Evolutionary conservation across 2,329 filamentous ascomycete genomes (phyloP).

Genomic region (Xylaria polymorpha): DNA sequence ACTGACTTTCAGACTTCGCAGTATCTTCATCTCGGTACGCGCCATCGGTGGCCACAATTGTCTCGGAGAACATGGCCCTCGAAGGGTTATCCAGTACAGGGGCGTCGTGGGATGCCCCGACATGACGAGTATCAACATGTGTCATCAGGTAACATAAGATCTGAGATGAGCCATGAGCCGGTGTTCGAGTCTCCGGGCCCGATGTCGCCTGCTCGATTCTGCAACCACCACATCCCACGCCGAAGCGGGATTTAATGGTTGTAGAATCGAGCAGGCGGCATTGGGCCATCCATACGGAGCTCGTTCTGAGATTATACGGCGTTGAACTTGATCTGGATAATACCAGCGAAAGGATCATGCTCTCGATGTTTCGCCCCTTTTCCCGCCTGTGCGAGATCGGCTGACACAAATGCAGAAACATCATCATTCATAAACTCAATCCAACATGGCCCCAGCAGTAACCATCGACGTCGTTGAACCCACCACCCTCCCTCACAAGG

Average conservation of each 20-base stretch:
- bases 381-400: conserved; percentile 48
- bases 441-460: conserved; percentile 82
- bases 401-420: conserved; percentile 51
- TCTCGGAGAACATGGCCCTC: conserved; percentile 44
- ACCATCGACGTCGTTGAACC: conserved; percentile 70
- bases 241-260: background rate
- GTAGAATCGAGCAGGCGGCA: conserved; percentile 3
- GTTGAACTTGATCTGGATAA: conserved; percentile 97
- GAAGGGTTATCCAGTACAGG: conserved; percentile 48
- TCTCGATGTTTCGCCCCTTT: conserved; percentile 61
- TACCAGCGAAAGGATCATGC: conserved; percentile 99
- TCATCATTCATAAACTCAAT: conserved; percentile 44
- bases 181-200: conserved; percentile 51
- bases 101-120: conserved; percentile 40
- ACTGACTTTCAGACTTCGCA: conserved; percentile 35
- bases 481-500: conserved; percentile 62
- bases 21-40: conserved; percentile 47
- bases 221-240: background rate
- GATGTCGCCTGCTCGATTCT: conserved; percentile 29
- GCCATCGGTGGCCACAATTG: conserved; percentile 42
- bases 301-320: conserved; percentile 88
- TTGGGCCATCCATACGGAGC: conserved; percentile 42
- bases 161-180: conserved; percentile 53
- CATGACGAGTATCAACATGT: conserved; percentile 47
- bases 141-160: conserved; percentile 51